Conservation (phyloP, 2,329 filamentous ascomycete genomes). For the Colletotrichum graminicola region DNA sequence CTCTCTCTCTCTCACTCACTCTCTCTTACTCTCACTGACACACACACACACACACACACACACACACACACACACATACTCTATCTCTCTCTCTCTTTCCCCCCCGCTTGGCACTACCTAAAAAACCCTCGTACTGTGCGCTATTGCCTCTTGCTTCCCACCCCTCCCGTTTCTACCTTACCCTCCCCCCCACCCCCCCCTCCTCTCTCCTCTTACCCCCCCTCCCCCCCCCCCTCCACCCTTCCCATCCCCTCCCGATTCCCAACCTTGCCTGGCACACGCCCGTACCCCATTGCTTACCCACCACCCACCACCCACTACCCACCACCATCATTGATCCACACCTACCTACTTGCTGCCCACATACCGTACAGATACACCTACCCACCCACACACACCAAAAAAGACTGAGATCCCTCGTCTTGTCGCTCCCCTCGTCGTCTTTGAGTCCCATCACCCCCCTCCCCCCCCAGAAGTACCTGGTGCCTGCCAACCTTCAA, state of each 20-base stretch:
- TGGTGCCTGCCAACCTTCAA: slow-evolving; percentile 27
- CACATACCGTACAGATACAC: neutral
- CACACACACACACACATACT: no score
- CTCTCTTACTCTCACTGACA: no score
- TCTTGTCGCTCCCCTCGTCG: slow-evolving; percentile 31
- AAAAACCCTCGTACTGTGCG: slow-evolving; percentile 20
- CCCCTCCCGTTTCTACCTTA: no score
- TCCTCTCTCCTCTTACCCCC: neutral
- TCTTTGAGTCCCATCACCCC: slow-evolving; percentile 32
- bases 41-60: no score
- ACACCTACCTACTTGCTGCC: neutral
- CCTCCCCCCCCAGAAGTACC: slow-evolving; percentile 32
- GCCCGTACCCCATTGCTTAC: neutral
- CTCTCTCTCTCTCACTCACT: neutral
- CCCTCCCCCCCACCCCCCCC: neutral
- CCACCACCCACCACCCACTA: neutral
- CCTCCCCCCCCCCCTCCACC: neutral
- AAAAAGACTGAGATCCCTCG: slow-evolving; percentile 38
- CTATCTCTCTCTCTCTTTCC: neutral
- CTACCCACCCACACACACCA: neutral
- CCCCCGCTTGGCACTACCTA: slow-evolving; percentile 13
- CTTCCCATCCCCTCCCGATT: slow-evolving; percentile 3
- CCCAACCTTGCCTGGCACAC: slow-evolving; percentile 21
- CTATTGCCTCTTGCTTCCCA: slow-evolving; percentile 26
- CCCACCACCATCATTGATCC: slow-evolving; percentile 14